Evolutionary conservation across 176 grass and related monocot genomes (phyloP).

Genomic region (Musa schizocarpa): DNA sequence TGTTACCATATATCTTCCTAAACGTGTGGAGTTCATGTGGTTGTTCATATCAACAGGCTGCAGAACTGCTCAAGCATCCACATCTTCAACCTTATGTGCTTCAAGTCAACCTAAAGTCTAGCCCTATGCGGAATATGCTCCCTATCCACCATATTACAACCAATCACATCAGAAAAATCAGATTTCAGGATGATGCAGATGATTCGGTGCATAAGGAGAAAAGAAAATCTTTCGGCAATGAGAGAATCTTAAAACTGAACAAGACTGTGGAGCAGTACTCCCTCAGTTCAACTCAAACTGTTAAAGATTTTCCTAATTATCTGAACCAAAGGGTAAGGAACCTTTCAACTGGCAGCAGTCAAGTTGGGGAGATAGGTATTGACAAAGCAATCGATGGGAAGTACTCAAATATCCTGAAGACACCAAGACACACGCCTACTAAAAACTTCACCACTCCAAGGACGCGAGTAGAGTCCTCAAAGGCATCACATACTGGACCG

Average conservation of each 20-base stretch:
- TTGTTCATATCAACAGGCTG: conserved; percentile 46
- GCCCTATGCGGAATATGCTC: conserved; percentile 35
- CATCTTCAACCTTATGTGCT: conserved; percentile 80
- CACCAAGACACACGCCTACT: conserved; percentile 39
- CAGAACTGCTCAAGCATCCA: conserved; percentile 73
- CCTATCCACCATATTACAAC: conserved; percentile 35
- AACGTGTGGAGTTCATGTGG: background rate
- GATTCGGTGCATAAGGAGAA: conserved; percentile 44
- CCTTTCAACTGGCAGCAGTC: conserved; percentile 50
- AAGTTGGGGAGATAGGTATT: conserved; percentile 45
- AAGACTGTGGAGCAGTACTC: conserved; percentile 55
- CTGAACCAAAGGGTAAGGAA: conserved; percentile 42
- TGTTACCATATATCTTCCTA: background rate
- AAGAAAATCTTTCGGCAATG: conserved; percentile 57
- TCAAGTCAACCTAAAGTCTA: conserved; percentile 91
- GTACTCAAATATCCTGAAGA: conserved; percentile 40
- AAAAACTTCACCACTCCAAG: conserved; percentile 42
- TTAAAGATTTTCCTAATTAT: conserved; percentile 56
- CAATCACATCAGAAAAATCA: conserved; percentile 67
- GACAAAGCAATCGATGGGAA: conserved; percentile 51
- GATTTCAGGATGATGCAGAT: conserved; percentile 42
- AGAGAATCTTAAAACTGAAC: conserved; percentile 53
- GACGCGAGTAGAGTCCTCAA: conserved; percentile 43
- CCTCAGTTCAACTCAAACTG: conserved; percentile 48
- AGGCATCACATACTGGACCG: conserved; percentile 45